Percentiles rank a stretch among this genome's conserved stretches.
Evolutionary conservation across 1,139 yeast genomes (phyloP).

Genomic region (Scheffersomyces parashehatae): DNA sequence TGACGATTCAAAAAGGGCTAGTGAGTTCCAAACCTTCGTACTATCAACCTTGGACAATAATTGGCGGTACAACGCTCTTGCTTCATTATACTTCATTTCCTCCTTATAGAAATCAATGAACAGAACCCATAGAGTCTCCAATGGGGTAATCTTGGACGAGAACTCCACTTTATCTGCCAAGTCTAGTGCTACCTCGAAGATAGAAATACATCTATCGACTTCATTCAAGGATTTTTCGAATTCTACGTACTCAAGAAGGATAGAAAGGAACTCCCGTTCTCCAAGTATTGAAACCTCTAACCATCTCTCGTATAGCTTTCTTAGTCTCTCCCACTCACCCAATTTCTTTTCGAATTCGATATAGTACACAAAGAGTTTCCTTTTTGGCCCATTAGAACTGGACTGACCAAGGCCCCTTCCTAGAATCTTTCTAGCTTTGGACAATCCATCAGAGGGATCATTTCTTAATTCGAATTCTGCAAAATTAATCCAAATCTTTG

Average conservation of each 20-base stretch:
- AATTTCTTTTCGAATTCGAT: conserved; percentile 55
- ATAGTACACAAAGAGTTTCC: conserved; percentile 61
- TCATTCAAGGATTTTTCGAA: conserved; percentile 76
- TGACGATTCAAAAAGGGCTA: conserved; percentile 71
- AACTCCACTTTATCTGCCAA: conserved; percentile 15
- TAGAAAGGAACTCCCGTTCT: conserved; percentile 18
- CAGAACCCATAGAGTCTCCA: conserved; percentile 40
- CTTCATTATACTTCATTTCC: conserved; percentile 54
- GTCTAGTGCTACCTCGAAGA: conserved; percentile 53
- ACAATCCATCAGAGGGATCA: conserved; percentile 33
- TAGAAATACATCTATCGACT: conserved; percentile 60
- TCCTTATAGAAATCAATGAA: conserved; percentile 64
- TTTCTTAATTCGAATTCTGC: conserved; percentile 78
- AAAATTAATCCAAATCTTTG: conserved; percentile 70
- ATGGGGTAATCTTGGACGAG: conserved; percentile 14
- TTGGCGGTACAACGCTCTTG: conserved; percentile 53
- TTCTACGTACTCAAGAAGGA: conserved; percentile 54
- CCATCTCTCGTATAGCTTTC: conserved; percentile 70
- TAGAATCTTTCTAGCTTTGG: conserved; percentile 63
- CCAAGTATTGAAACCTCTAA: conserved; percentile 53
- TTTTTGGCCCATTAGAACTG: conserved; percentile 50
- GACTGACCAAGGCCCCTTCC: conserved; percentile 70
- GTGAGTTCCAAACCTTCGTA: conserved; percentile 61
- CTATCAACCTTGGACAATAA: conserved; percentile 32
- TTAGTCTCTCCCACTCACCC: conserved; percentile 77